Conservation (phyloP, 2,329 filamentous ascomycete genomes). For the Pyricularia sp. region DNA sequence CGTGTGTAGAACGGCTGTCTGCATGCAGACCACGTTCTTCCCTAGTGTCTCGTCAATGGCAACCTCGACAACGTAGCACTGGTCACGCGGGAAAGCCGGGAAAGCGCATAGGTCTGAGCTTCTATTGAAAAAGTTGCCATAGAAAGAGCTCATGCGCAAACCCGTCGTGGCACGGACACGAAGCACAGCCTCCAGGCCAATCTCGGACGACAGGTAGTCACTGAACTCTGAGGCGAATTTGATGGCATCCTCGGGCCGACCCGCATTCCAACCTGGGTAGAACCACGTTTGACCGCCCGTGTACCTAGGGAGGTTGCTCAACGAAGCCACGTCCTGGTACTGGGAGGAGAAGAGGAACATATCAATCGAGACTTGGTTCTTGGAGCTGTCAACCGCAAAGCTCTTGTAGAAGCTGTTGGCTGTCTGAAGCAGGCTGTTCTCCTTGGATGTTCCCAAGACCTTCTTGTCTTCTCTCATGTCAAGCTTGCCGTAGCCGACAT, state of each 20-base stretch:
- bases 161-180: conserved; percentile 91
- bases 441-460: conserved; percentile 83
- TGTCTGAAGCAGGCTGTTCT: conserved; percentile 76
- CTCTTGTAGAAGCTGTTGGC: conserved; percentile 97
- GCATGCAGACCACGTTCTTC: conserved; percentile 84
- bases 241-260: conserved; percentile 84
- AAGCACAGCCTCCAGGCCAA: conserved; percentile 89
- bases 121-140: conserved; percentile 98
- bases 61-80: conserved; percentile 95
- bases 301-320: conserved; percentile 90
- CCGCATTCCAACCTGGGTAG: conserved; percentile 96
- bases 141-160: conserved; percentile 92
- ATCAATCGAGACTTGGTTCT: conserved; percentile 95
- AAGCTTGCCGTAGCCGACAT: conserved; percentile 76
- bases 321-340: conserved; percentile 92
- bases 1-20: conserved; percentile 90
- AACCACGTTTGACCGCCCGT: conserved; percentile 98
- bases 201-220: conserved; percentile 91
- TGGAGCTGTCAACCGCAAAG: conserved; percentile 96
- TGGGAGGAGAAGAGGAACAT: conserved; percentile 96
- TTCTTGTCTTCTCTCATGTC: conserved; percentile 97
- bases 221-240: conserved; percentile 97
- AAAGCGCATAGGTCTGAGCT: conserved; percentile 96
- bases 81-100: conserved; percentile 92
- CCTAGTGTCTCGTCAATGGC: conserved; percentile 91